A percentile compares a stretch with the other conserved stretches of the same genome.
These are phyloP conservation scores for Taphrina flavorubra DNA, from an alignment of 1,139 yeast genomes.

Conservation along the genomic window DNA sequence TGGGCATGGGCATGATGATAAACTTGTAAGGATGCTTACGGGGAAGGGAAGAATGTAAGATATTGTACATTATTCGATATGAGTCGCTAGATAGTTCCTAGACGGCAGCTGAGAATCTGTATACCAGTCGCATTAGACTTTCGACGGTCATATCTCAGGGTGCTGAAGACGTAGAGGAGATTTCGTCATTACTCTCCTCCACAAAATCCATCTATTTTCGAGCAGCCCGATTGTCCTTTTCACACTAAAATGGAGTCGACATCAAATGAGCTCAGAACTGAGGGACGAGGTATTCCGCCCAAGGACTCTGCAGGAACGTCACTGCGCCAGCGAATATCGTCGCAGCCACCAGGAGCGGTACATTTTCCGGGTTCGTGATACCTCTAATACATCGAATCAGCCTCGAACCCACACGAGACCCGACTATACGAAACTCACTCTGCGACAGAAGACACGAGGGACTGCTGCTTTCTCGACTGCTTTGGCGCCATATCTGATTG, in stretches of 20 bases:
- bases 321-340: constrained; percentile 38
- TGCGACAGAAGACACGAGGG: constrained; percentile 14
- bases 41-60: not conserved
- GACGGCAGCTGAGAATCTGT: too few species aligned
- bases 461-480: constrained; percentile 30
- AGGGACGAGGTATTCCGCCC: constrained; percentile 41
- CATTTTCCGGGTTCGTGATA: constrained; percentile 31
- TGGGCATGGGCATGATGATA: not conserved
- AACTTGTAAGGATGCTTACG: not conserved
- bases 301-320: constrained; percentile 35
- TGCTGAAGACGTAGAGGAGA: not conserved
- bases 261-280: constrained; percentile 10
- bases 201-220: not conserved
- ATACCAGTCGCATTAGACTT: too few species aligned
- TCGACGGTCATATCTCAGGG: too few species aligned
- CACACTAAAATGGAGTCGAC: too few species aligned
- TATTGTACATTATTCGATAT: not conserved
- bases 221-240: too few species aligned
- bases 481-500: constrained; percentile 27
- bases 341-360: constrained; percentile 35
- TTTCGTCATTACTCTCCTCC: constrained; percentile 14
- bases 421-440: not conserved
- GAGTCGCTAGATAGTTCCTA: too few species aligned
- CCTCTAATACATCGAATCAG: not conserved
- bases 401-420: constrained; percentile 1